A percentile compares a stretch with the other conserved stretches of the same genome.
Evolutionary conservation across 2,329 filamentous ascomycete genomes (phyloP).

Genomic region (Fusarium sp.): DNA sequence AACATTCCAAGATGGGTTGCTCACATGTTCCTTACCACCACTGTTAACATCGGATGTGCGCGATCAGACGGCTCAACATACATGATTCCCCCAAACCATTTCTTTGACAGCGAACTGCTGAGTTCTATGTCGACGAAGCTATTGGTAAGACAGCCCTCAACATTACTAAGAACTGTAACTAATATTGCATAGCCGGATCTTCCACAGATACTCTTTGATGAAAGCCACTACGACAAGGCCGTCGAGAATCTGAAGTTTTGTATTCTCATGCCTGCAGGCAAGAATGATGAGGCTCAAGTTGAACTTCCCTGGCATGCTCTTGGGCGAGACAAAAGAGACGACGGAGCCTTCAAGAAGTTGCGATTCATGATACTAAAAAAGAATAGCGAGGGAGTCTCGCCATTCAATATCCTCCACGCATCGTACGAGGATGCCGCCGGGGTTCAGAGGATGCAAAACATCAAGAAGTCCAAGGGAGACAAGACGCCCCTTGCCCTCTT

Average conservation of each 20-base stretch:
- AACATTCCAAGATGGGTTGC: background rate
- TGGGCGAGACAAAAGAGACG: background rate
- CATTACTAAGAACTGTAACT: background rate
- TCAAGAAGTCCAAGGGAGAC: too few relatives aligned
- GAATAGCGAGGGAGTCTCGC: background rate
- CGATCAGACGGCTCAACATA: background rate
- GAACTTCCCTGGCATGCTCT: background rate
- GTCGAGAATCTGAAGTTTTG: background rate
- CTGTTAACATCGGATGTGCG: background rate
- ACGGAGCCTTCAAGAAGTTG: background rate
- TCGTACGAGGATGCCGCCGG: background rate
- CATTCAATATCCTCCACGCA: background rate
- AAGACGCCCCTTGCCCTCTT: too few relatives aligned
- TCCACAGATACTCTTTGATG: background rate
- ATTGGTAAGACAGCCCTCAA: background rate
- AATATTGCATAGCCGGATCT: background rate
- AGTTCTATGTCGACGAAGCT: background rate
- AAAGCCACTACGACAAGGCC: background rate
- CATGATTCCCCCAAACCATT: background rate
- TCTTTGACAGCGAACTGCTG: background rate
- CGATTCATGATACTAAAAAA: background rate
- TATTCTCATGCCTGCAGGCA: background rate
- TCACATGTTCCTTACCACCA: background rate
- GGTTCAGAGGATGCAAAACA: background rate
- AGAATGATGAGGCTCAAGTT: background rate